These are phyloP conservation scores for Globisporangium spinosum DNA, from an alignment of 352 stramenopile genomes.

Conservation along the genomic window DNA sequence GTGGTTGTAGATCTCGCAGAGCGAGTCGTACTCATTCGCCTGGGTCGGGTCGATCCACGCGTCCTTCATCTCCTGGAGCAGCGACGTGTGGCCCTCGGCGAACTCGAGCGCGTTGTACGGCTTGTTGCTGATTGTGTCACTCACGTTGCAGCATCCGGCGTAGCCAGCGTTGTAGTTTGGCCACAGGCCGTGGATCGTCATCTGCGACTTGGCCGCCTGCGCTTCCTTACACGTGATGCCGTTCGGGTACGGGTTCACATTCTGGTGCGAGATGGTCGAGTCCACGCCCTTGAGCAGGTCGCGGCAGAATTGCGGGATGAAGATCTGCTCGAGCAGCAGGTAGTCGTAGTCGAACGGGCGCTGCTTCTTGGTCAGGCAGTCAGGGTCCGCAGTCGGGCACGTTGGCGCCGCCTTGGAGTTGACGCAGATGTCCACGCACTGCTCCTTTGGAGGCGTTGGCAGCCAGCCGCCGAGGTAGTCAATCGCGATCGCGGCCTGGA, in stretches of 20 bases:
- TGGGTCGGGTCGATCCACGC: conserved; percentile 71
- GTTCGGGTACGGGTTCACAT: conserved; percentile 61
- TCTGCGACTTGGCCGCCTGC: conserved; percentile 35
- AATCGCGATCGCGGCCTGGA: conserved; percentile 21
- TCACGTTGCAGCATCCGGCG: conserved; percentile 67
- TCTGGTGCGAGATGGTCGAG: conserved; percentile 78
- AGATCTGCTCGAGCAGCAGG: conserved; percentile 74
- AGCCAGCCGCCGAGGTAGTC: conserved; percentile 69
- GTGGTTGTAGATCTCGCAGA: conserved; percentile 85
- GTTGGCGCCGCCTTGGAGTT: conserved; percentile 52
- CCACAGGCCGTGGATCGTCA: conserved; percentile 79
- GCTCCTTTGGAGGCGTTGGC: conserved; percentile 33
- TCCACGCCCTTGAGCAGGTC: conserved; percentile 70
- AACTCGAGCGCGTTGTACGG: conserved; percentile 53
- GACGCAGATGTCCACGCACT: conserved; percentile 77
- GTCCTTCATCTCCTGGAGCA: conserved; percentile 52
- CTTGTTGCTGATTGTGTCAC: conserved; percentile 46
- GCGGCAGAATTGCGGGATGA: conserved; percentile 77
- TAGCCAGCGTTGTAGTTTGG: conserved; percentile 77
- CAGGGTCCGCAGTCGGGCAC: conserved; percentile 48
- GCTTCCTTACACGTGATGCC: conserved; percentile 42
- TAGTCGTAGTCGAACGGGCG: conserved; percentile 74
- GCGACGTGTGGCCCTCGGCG: conserved; percentile 32
- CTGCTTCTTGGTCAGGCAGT: conserved; percentile 62
- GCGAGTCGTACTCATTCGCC: conserved; percentile 48